Evolutionary conservation across 345 rosid genomes (phyloP).

Genomic region (Pistacia integerrima): DNA sequence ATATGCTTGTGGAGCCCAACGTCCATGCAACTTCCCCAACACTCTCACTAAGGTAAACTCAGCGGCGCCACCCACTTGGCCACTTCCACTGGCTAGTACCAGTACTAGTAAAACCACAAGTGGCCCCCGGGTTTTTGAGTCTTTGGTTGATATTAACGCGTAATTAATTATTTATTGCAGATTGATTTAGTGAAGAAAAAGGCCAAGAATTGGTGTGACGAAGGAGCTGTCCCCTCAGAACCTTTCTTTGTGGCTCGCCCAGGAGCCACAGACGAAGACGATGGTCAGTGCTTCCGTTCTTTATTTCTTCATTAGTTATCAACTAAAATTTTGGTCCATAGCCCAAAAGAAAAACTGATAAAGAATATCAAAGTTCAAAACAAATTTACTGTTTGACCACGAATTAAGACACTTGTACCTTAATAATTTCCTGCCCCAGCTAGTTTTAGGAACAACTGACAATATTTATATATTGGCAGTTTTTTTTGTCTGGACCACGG

Average conservation of each 20-base stretch:
- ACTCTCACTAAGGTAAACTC: slow-evolving; percentile 79
- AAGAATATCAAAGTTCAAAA: too few species aligned
- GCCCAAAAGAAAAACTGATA: too few species aligned
- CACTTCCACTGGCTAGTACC: neutral
- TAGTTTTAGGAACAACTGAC: too few species aligned
- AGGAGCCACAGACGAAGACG: slow-evolving; percentile 83
- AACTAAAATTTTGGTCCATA: too few species aligned
- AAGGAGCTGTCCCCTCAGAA: slow-evolving; percentile 86
- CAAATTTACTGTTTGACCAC: too few species aligned
- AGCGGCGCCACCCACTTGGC: neutral
- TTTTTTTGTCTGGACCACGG: too few species aligned
- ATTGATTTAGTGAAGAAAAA: slow-evolving; percentile 69
- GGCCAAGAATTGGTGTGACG: slow-evolving; percentile 82
- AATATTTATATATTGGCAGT: too few species aligned
- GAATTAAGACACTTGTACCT: too few species aligned
- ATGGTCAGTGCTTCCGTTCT: slow-evolving; percentile 46
- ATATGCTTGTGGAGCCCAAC: slow-evolving; percentile 91
- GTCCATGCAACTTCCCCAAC: slow-evolving; percentile 97
- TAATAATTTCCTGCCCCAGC: too few species aligned
- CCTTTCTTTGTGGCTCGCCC: slow-evolving; percentile 92
- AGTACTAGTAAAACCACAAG: neutral
- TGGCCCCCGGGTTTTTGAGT: neutral
- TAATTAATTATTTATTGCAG: slow-evolving; percentile 29
- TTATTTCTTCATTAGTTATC: neutral
- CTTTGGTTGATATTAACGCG: neutral